Base-by-base conservation (phyloP, 441 rosid genomes). In the Populus trichocarpa region DNA sequence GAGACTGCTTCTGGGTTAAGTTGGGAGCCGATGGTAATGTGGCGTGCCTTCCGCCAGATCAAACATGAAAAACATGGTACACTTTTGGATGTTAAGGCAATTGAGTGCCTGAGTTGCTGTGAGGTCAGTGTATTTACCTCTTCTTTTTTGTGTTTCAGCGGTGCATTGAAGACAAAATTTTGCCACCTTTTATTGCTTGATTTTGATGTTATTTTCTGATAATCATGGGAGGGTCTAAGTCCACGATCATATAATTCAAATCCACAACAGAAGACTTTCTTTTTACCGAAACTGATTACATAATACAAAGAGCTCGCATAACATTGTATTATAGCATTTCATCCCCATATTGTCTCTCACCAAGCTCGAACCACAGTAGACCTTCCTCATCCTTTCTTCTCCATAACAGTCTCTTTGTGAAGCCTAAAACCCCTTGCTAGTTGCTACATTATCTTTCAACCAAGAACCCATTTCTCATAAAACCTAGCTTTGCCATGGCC, bases 1-100 rank as follows among this genome's bases (percentile, higher is more conserved):
- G 89, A 90, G 38, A 85, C 77, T 71, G 82, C 89, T n/a, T 76
- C 84, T 84, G 94, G 96, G 26, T 84, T 93, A 78, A 92, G 97
- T 83, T 91, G 94, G 97, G 97, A 91, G 70, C 97, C 97, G 67
- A 80, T 85, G 88, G 94, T 91, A 71, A 89, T 91, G 94, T 86
- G 87, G 86, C 93, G 93, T 73, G 96, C 94, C 46, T 86, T 87
- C 77, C 93, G 93, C 69, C 89, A 88, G 79, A 75, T 75, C 23
- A 82, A 70, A 16, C 77, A 82, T 75, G n/a, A 26, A 20, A 86
- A 84, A 64, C 88, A 79, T 80, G 86, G 53, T 2, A 4, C 32
- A 59, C 85, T 80, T 68, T 77, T 83, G 72, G 81, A 82, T 33
- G 95, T 89, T 23, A 71, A 75, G 69, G 91, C 91, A 67, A 71